These are phyloP conservation scores for Malania oleifera DNA, from an alignment of 164 flowering plant genomes.

Conservation along the genomic window DNA sequence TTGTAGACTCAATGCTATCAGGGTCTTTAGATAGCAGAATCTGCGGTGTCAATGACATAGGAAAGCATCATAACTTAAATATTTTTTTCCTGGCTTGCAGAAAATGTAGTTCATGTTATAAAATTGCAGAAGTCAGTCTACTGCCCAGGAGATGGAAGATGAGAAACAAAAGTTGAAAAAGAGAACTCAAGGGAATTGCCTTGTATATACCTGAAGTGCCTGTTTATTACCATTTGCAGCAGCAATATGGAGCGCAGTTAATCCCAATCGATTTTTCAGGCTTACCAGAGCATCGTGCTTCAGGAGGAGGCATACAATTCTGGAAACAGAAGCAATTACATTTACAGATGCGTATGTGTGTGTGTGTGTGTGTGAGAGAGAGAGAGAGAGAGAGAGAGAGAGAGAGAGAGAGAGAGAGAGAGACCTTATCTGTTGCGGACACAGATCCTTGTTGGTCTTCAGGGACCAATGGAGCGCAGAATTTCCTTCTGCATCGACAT, in stretches of 20 bases:
- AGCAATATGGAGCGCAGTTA: constrained; percentile 50
- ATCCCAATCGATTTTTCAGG: constrained; percentile 42
- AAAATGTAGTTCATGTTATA: neutral
- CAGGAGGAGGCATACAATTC: constrained; percentile 37
- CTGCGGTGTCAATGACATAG: constrained; percentile 21
- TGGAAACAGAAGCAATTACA: constrained; percentile 1
- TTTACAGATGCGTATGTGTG: no score
- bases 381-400: constrained; percentile 3
- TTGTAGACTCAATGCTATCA: constrained; percentile 27
- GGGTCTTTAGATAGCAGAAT: constrained; percentile 36
- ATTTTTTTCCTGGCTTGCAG: no score
- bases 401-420: constrained; percentile 14
- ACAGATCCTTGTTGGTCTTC: constrained; percentile 18
- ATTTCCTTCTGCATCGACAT: constrained; percentile 47
- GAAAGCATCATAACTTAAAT: neutral
- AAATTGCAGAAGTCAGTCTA: neutral
- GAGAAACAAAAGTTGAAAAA: neutral
- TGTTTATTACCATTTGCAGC: constrained; percentile 38
- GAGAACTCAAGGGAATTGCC: neutral
- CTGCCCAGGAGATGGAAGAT: neutral
- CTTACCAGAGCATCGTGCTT: constrained; percentile 43
- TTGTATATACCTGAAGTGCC: constrained; percentile 37
- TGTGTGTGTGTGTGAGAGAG: neutral
- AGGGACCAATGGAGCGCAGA: constrained; percentile 53
- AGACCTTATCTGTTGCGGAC: constrained; percentile 29